phyloP scores from a whole-genome alignment of 73 alveolate species.

The Paramecium bursaria region DNA sequence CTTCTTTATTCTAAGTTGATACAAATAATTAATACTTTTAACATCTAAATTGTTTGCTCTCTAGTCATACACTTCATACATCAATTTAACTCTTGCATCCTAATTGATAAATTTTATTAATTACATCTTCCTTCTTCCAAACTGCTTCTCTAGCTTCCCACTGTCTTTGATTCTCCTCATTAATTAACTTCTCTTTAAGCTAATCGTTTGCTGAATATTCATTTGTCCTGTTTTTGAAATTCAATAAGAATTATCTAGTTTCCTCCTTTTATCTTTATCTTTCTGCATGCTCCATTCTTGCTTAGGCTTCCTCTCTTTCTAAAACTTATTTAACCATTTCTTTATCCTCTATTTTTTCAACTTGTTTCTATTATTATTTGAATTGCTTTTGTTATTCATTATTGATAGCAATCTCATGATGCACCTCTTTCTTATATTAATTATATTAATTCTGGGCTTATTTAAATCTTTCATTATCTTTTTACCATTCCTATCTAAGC shows the following conservation, averaged over 20 bases:
- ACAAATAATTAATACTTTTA: neutral
- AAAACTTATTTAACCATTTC: conserved; percentile 19
- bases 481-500: conserved; percentile 69
- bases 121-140: conserved; percentile 53
- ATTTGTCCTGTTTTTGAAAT: conserved; percentile 23
- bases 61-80: conserved; percentile 50
- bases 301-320: conserved; percentile 27
- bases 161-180: conserved; percentile 11
- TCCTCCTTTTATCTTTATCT: conserved; percentile 47
- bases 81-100: conserved; percentile 52
- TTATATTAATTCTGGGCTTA: neutral
- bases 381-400: conserved; percentile 39
- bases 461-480: conserved; percentile 67
- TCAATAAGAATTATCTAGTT: conserved; percentile 28
- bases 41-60: conserved; percentile 51
- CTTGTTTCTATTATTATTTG: neutral
- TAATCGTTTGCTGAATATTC: conserved; percentile 25
- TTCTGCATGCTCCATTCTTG: conserved; percentile 33
- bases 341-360: conserved; percentile 29
- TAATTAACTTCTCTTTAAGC: conserved; percentile 16
- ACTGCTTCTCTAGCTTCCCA: conserved; percentile 47
- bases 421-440: neutral
- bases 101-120: too few relatives aligned
- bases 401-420: conserved; percentile 24
- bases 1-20: neutral